Evolutionary conservation across 441 rosid species (phyloP), one percentile per base, ranked within the genome.

Genomic region (Arabidopsis lyrata): DNA sequence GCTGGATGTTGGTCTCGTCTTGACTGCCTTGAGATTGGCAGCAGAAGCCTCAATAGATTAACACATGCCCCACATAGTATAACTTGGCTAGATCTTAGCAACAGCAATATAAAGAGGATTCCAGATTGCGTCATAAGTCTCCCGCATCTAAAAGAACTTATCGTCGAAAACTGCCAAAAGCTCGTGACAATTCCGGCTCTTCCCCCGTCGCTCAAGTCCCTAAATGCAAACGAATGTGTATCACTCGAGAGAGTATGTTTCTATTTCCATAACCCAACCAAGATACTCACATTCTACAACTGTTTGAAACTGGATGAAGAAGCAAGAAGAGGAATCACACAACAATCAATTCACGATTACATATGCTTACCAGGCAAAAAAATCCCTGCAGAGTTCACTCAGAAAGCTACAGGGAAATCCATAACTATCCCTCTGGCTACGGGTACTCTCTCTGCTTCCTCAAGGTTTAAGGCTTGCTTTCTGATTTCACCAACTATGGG

Each of bases 111-210:
- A n/a, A 6, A 42, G 38, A 62, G 5, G 22, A 24, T 42, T 42
- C 66, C 66, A 27, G 24, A 62, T 9, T 42, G 66, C n/a, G 38
- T 42, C 38, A 8, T 5, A 62, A 2, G 66, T n/a, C 66, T 62
- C 50, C 50, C 1, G 1, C 12, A 6, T 8, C 35, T 61, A 3
- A 5, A 0, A 7, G 2, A 0, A 2, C 74, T 58, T 2, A 10
- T 0, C 5, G 7, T 70, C 29, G 0, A 0, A n/a, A n/a, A 35
- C 6, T 58, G 58, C 47, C 3, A 2, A 47, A 47, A 69, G 3
- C 57, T 69, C 3, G 27, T 3, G 56, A 14, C 56, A 45, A 18
- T 57, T 5, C 35, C 4, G 12, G 18, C 5, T 44, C 47, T 68
- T 8, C 8, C 73, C 4, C 64, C 56, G 14, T 57, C 27, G 12